Evolutionary conservation across 2,329 filamentous ascomycete species (phyloP).

Genomic region (Tolypocladium pustulatum): DNA sequence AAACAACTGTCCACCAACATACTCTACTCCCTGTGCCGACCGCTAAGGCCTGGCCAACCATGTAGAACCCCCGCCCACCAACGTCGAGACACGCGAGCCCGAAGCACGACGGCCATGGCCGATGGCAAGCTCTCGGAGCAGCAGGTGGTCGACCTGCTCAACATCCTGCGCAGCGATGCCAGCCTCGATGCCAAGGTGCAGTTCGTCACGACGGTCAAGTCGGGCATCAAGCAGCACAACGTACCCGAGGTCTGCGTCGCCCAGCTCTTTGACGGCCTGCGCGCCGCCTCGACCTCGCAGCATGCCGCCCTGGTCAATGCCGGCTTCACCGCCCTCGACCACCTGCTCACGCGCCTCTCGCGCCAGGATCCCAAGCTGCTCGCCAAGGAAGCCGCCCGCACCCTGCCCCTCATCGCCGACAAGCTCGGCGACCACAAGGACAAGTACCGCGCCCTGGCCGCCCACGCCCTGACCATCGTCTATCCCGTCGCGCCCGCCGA

Average conservation of each 20-base stretch:
- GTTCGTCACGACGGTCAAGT: slow-evolving; percentile 67
- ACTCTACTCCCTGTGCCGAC: not conserved
- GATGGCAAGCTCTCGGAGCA: slow-evolving; percentile 46
- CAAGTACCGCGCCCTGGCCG: slow-evolving; percentile 65
- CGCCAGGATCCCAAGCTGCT: slow-evolving; percentile 73
- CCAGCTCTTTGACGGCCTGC: slow-evolving; percentile 72
- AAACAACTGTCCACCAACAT: no score
- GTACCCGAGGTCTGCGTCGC: slow-evolving; percentile 65
- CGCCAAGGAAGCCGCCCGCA: slow-evolving; percentile 57
- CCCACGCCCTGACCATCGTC: slow-evolving; percentile 67
- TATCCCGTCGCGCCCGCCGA: slow-evolving; percentile 60
- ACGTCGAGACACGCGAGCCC: not conserved
- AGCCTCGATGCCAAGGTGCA: slow-evolving; percentile 61
- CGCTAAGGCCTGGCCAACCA: not conserved
- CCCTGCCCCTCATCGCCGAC: slow-evolving; percentile 68
- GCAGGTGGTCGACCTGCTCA: slow-evolving; percentile 44
- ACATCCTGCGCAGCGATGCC: slow-evolving; percentile 48
- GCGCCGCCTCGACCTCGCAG: slow-evolving; percentile 62
- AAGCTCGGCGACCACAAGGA: slow-evolving; percentile 84
- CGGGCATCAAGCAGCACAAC: slow-evolving; percentile 84
- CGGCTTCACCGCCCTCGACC: slow-evolving; percentile 78
- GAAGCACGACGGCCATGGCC: slow-evolving; percentile 27
- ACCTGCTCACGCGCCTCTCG: slow-evolving; percentile 75
- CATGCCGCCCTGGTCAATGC: slow-evolving; percentile 70
- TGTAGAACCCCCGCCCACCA: not conserved